Evolutionary conservation across 352 stramenopile species (phyloP), one percentile per base, ranked within the genome.

Genomic region (Globisporangium middletonii): DNA sequence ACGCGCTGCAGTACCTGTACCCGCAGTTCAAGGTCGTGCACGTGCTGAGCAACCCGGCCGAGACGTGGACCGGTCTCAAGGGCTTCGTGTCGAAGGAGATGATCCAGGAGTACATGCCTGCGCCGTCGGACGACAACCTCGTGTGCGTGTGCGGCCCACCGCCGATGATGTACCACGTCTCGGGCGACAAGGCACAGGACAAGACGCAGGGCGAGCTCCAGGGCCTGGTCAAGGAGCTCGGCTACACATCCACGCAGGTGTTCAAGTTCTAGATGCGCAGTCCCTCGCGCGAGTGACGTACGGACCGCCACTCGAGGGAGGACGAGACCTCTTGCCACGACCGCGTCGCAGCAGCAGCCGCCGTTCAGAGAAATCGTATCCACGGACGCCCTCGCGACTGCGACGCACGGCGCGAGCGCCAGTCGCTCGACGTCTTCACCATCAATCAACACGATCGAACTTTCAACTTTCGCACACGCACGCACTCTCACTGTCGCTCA

Each of bases 131-230:
- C 33, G 84, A 97, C 30, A 64, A 83, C 64, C 65, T 96, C 27
- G 73, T 97, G 33, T 92, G 88, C 43, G 86, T 97, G 51, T 97
- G 89, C 63, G 90, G 90, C 15, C 90, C 90, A 23, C 88, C 80
- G 12, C 77, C 83, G 19, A 93, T 97, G 78, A 95, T 96, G 87
- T 87, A 94, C 69, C 79, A 92, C 60, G 62, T 97, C 50, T 96
- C 81, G 43, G 86, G 88, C 52, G 73, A 91, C 68, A 94, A 95
- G 71, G 81, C 79, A 35, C 84, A 88, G 71, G 86, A 97, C 72
- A 87, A 66, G 49, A 79, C 71, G 43, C 88, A 97, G 69, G 88
- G 88, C 53, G 76, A 92, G 53, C 65, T 97, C 38, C 77, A 89
- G 53, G 88, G 88, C 30, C 54, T 94, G 54, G 73, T 97, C 37